These are phyloP conservation scores for Chlorella sp. DNA, from an alignment of 139 green algal species.

Conservation along the genomic window DNA sequence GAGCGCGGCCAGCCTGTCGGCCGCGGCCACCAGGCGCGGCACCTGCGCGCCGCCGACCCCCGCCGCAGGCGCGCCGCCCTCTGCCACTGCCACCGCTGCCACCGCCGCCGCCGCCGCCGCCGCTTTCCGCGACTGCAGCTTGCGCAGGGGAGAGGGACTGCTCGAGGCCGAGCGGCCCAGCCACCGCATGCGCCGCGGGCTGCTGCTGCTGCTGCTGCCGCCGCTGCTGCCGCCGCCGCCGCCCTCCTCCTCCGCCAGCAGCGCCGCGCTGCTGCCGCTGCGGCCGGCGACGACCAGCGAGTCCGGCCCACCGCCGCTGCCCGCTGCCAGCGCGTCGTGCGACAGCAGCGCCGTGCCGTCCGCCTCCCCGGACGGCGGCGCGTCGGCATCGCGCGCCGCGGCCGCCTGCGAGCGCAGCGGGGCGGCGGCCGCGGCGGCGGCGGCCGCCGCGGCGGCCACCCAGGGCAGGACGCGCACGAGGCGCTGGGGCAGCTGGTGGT, in stretches of 20 bases:
- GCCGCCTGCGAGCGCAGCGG: neutral
- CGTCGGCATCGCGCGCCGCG: neutral
- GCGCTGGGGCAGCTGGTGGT: conserved; percentile 30
- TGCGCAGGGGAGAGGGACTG: too few relatives aligned
- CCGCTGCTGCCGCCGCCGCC: neutral
- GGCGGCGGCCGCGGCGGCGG: neutral
- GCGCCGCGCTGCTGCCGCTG: too few relatives aligned
- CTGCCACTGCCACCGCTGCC: neutral
- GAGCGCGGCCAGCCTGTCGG: conserved; percentile 4
- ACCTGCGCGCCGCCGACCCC: neutral
- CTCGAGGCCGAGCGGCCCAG: neutral
- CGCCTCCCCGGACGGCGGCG: too few relatives aligned
- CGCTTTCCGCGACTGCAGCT: neutral
- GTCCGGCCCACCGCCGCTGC: neutral
- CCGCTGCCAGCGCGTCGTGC: conserved; percentile 6
- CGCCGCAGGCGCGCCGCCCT: neutral
- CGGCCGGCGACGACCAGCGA: neutral
- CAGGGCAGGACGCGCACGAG: conserved; percentile 16
- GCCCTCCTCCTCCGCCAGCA: neutral
- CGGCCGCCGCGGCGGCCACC: neutral
- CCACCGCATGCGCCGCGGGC: neutral
- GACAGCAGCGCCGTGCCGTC: conserved; percentile 8
- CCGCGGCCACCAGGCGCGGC: conserved; percentile 4
- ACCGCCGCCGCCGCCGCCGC: neutral
- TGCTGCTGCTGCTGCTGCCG: neutral